phyloP scores from a whole-genome alignment of 148 eudicot species.

The Chenopodium quinoa region DNA sequence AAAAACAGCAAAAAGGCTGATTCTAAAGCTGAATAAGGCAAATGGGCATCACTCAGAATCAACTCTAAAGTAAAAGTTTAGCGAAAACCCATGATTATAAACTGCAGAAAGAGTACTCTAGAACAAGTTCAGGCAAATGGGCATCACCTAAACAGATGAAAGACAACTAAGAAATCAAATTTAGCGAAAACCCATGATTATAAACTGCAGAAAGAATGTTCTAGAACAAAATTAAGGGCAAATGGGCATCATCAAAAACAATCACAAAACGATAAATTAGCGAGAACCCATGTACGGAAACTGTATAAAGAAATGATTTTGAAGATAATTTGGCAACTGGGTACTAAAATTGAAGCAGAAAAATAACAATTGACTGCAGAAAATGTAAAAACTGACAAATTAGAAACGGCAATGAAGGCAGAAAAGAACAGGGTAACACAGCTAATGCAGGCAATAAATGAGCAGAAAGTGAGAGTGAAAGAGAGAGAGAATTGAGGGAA shows the following conservation, averaged over 20 bases:
- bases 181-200: constrained; percentile 54
- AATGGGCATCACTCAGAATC: constrained; percentile 18
- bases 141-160: constrained; percentile 14
- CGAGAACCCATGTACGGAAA: constrained; percentile 47
- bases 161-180: constrained; percentile 16
- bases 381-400: constrained; percentile 14
- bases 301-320: constrained; percentile 5
- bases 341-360: constrained; percentile 18
- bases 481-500: neutral
- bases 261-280: constrained; percentile 27
- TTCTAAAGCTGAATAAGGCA: constrained; percentile 21
- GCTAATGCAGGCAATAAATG: constrained; percentile 28
- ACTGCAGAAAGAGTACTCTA: constrained; percentile 9
- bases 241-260: constrained; percentile 1
- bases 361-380: neutral
- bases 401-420: constrained; percentile 16
- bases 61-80: constrained; percentile 22
- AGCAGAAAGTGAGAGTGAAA: constrained; percentile 11
- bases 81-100: constrained; percentile 44
- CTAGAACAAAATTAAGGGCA: neutral
- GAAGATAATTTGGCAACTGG: constrained; percentile 34
- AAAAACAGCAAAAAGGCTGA: neutral
- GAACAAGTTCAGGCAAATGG: constrained; percentile 29
- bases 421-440: constrained; percentile 34
- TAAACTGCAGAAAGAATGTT: constrained; percentile 14